Base-by-base conservation (phyloP, 805 yeast genomes). In the Nakazawaea pomicola region DNA sequence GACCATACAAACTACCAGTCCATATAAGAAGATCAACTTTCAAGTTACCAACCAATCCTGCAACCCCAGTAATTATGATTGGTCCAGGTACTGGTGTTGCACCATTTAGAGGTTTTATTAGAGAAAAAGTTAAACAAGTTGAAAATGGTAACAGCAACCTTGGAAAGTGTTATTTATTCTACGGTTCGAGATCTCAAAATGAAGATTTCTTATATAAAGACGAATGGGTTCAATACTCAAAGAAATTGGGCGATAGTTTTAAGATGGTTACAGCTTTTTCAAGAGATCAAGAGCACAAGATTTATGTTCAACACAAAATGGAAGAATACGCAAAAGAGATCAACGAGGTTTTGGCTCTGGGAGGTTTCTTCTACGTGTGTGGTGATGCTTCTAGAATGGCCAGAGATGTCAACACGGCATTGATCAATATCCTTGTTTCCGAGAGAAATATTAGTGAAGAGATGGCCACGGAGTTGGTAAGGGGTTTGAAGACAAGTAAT, bases 81-180 rank as follows among this genome's bases (percentile, higher is more conserved):
- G 99, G 99, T 21, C 98, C 99, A 34, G 99, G 99, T 49, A 93
- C 99, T 3, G 99, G 99, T 61, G 91, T 91, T 38, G 98, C 99
- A 8, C 99, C 99, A 47, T 87, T 93, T 70, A 81, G 99, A 67
- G 99, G 95, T 3, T 91, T 91, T 51, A 64, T 91, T 28, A 80
- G 95, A 67, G 99, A 91, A 59, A 82, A 90, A 55, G 84, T 80
- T n/a, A 60, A 65, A 29, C 75, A 68, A 55, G 65, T 64, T 10
- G 68, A 68, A 44, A 60, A 59, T 34, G 68, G 70, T 49, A 77
- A 62, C 43, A 61, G 61, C 40, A 74, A 68, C 9, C 64, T 86
- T 35, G 98, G 97, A 42, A 76, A 81, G 49, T 74, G 82, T 38
- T 39, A 88, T 23, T 69, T 91, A 46, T 93, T 90, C 62, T 91